Base-by-base conservation (phyloP, 306 rosid species). In the Arachis hypogaea region DNA sequence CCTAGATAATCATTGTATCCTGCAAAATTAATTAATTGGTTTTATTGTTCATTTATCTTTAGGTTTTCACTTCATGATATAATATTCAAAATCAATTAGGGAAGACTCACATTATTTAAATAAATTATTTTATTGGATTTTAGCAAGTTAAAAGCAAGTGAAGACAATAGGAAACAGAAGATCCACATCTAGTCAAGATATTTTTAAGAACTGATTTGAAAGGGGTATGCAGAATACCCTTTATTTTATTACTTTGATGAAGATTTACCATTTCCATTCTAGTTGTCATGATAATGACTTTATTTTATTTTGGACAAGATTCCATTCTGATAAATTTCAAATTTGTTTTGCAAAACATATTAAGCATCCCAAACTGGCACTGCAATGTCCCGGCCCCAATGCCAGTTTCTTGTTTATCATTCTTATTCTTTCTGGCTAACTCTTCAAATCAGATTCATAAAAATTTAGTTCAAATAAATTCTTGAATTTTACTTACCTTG, bases 1-100 rank as follows among this genome's bases (percentile, higher is more conserved):
- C 99, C 98, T 83, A 95, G 65, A 87, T 92, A 95, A 76, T 95
- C 99, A 79, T 82, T 77, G 55, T 85, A 95, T 57, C 98, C 99
- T 95, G 61, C 80, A 72, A 80, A 75, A 76, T 66, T 45, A 56
- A 57, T 11, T 44, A 8, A 66, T 30, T 41, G 70, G 56, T 16
- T 77, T 7, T 14, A 10, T 14, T 36, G 58, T 69, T 9, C 11
- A 1, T 7, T 2, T 41, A 51, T 61, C 47, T 54, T 22, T 22
- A 22, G 11, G 6, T 4, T 38, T 55, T 55, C 28, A 10, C 14
- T 18, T 52, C 38, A 6, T 44, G 50, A 51, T 51, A 11, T 59
- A 12, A 47, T 52, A 50, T 56, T 41, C 42, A 16, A 63, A 30
- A 4, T 66, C 16, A 12, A 59, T 61, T 43, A 45, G 49, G 49